These are phyloP conservation scores for Cordyceps militaris DNA, from an alignment of 2,329 filamentous ascomycete species.

Conservation along the genomic window DNA sequence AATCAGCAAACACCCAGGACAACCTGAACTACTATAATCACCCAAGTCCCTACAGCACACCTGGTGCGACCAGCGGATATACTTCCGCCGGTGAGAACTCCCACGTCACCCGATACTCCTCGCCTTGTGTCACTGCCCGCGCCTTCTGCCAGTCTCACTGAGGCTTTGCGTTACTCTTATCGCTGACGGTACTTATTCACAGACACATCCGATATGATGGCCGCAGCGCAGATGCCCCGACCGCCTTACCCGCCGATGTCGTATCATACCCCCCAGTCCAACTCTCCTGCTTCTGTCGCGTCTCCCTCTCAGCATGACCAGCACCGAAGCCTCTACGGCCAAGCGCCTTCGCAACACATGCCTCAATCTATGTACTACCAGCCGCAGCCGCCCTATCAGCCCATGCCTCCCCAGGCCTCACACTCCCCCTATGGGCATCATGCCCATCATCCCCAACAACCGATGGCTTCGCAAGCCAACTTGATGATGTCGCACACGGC, in stretches of 20 bases:
- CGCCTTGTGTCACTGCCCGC: not conserved
- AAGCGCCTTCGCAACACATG: constrained; percentile 69
- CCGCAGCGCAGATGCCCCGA: constrained; percentile 61
- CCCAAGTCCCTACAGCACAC: constrained; percentile 74
- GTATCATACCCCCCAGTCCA: constrained; percentile 92
- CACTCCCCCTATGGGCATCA: constrained; percentile 57
- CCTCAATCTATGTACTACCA: constrained; percentile 74
- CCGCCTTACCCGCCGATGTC: constrained; percentile 78
- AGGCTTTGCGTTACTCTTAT: not conserved
- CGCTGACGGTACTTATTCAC: constrained; percentile 1
- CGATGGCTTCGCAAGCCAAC: constrained; percentile 57
- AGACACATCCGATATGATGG: constrained; percentile 62
- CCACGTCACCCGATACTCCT: not conserved
- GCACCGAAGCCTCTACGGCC: constrained; percentile 78
- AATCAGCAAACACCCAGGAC: constrained; percentile 58
- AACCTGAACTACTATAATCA: constrained; percentile 67
- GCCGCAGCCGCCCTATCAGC: constrained; percentile 54
- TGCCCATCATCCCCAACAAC: constrained; percentile 41
- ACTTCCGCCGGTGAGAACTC: constrained; percentile 69
- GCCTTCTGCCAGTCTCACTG: not conserved
- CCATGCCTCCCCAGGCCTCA: constrained; percentile 56
- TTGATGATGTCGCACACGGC: constrained; percentile 58
- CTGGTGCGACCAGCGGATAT: constrained; percentile 76
- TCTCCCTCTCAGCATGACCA: constrained; percentile 86
- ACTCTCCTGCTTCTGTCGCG: constrained; percentile 87